Evolutionary conservation across 371 early-diverging fungal species (phyloP), one percentile per base, ranked within the genome.

Genomic region (Circinella minor): DNA sequence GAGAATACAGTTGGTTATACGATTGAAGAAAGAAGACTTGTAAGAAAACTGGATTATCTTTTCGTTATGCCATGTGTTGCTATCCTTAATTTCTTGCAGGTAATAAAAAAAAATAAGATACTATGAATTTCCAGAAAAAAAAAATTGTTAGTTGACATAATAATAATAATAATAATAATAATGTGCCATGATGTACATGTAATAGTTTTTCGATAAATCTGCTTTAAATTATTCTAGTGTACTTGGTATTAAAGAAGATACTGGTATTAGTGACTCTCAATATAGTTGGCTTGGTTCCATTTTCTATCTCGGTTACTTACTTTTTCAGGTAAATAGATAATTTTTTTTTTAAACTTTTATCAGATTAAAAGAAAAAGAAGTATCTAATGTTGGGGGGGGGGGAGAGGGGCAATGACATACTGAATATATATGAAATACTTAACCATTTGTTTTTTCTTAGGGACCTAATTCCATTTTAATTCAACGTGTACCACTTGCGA

Each of bases 121-220:
- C 18, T 51, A 27, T 39, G 13, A 61, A 1, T 15, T 6, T 60
- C 27, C 27, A 34, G 0, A 57, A 27, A 57, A 57, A 18, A 9
- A 18, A 27, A 57, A 57, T 27, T 34, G 57, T 1, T 5, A 7
- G 4, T 34, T 57, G 36, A 57, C 57, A 34, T 34, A 36, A 4
- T 9, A 20, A 8, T n/a, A n/a, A n/a, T n/a, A 4, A 55, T 17
- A 4, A 55, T 15, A n/a, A 7, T 34, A n/a, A 14, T 66, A 2
- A 1, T 27, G 27, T 27, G 27, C 27, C 27, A 27, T 27, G 2
- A 27, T 27, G 27, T 27, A 27, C 27, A n/a, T n/a, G 11, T 43
- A 11, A 43, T 66, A 78, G 74, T 78, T 69, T 49, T 75, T 78
- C 61, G 79, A 78, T 61, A 78, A 78, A 51, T 75, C 79, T n/a